phyloP scores from a whole-genome alignment of 1,284 basidiomycete species.

The Coniferiporia sulphurascens region DNA sequence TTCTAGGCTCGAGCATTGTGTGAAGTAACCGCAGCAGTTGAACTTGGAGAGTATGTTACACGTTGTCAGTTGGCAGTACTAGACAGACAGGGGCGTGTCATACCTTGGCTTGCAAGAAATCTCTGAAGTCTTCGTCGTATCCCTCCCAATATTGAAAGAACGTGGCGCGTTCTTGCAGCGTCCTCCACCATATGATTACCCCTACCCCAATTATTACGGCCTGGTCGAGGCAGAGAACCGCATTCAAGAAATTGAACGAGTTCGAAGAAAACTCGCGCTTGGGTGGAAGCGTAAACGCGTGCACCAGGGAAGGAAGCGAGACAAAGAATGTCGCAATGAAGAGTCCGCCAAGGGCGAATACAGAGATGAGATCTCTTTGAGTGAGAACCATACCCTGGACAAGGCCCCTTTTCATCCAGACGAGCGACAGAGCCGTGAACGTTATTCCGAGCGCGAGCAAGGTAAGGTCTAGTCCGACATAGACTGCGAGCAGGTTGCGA shows the following conservation, averaged over 20 bases:
- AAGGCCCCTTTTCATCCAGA: not conserved
- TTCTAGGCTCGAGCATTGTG: not conserved
- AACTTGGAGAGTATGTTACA: not conserved
- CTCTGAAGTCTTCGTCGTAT: not conserved
- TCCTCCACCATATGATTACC: conserved; percentile 5
- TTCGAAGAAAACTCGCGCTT: not conserved
- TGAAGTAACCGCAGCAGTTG: conserved; percentile 5
- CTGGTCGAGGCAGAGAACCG: not conserved
- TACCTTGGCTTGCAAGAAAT: conserved; percentile 1
- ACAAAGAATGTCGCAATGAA: conserved; percentile 1
- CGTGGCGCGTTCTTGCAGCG: conserved; percentile 2
- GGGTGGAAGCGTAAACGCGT: not conserved
- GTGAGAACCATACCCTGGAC: conserved; percentile 6
- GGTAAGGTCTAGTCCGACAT: not conserved
- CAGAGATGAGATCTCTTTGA: not conserved
- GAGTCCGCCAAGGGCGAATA: not conserved
- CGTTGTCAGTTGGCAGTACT: not conserved
- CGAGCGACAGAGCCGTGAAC: not conserved
- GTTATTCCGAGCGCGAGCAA: conserved; percentile 2
- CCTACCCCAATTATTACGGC: not conserved
- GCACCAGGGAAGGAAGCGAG: not conserved
- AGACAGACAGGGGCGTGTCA: not conserved
- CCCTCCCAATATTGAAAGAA: conserved; percentile 1
- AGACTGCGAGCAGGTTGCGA: not conserved
- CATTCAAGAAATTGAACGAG: not conserved